Evolutionary conservation across 352 stramenopile species (phyloP), one percentile per base, ranked within the genome.

Genomic region (Pythium sp.): DNA sequence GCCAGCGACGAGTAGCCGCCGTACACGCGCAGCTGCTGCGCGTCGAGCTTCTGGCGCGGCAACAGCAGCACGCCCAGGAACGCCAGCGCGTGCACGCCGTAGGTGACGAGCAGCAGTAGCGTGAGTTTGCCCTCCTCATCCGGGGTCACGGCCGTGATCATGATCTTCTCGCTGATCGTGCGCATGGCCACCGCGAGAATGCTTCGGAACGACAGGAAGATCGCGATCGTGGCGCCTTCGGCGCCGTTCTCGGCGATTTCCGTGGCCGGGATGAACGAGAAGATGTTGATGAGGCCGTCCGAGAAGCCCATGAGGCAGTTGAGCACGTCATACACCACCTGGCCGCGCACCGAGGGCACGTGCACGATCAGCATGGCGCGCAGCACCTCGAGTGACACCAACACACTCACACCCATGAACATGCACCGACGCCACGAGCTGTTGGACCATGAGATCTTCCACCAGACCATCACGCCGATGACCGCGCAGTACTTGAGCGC

Each of bases 181-280:
- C 64, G 64, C 64, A 69, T 69, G 11, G 64, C 54, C 9, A 69
- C 56, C 9, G 64, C 64, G 20, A 69, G 43, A 54, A 63, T 69
- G 38, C 64, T 69, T 26, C 64, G 64, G 64, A 69, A 69, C 12
- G 64, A 62, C 26, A 69, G 55, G 38, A 69, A 69, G n/a, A 92
- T 78, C 28, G 81, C 84, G 58, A 89, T 80, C 2, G 82, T 91
- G 22, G 82, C 82, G 34, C 84, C 84, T 61, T 92, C 84, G 9
- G 80, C 86, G 43, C 84, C 84, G 53, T 83, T 87, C 66, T 92
- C 82, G 30, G 81, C 84, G 62, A 92, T 90, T 60, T 92, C 84
- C 0, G 79, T 91, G 2, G 67, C 70, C 8, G 64, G 64, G 30
- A 69, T 69, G 65, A 89, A 74, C 59, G 81, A 86, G 70, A 89